Conservation (phyloP, 306 rosid genomes). For the Benincasa hispida region DNA sequence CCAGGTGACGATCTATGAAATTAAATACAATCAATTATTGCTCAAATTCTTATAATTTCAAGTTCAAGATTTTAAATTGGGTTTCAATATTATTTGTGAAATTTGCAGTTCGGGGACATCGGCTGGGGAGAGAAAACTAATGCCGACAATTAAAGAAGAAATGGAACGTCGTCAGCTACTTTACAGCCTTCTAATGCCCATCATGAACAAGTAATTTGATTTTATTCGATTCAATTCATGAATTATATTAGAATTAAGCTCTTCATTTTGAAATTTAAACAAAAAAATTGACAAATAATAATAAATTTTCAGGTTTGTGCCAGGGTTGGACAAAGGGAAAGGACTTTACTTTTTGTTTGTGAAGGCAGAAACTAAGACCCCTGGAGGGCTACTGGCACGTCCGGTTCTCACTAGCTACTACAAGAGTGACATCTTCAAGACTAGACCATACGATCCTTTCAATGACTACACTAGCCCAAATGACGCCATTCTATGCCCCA, state of each 20-base stretch:
- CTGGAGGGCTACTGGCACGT: slow-evolving; percentile 67
- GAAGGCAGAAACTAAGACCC: slow-evolving; percentile 64
- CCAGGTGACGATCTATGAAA: slow-evolving; percentile 36
- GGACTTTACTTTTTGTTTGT: slow-evolving; percentile 66
- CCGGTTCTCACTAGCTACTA: slow-evolving; percentile 84
- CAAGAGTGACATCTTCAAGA: slow-evolving; percentile 79
- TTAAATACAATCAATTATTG: no score
- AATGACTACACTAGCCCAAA: slow-evolving; percentile 71
- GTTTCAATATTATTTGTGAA: neutral
- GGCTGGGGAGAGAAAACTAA: slow-evolving; percentile 82
- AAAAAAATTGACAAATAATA: neutral
- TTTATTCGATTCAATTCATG: neutral
- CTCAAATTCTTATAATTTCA: no score
- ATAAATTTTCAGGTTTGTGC: slow-evolving; percentile 32
- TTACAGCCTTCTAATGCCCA: slow-evolving; percentile 81
- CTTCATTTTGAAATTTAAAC: neutral
- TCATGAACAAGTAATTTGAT: slow-evolving; percentile 49
- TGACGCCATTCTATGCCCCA: slow-evolving; percentile 57
- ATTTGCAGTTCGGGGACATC: slow-evolving; percentile 79
- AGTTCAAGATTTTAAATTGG: neutral
- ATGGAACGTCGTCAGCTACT: slow-evolving; percentile 66
- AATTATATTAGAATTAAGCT: neutral
- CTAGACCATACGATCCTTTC: slow-evolving; percentile 69
- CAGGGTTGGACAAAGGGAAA: slow-evolving; percentile 75
- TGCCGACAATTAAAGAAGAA: slow-evolving; percentile 69